Percentiles rank a stretch among this genome's conserved stretches.
phyloP scores from a whole-genome alignment of 495 filamentous ascomycete genomes.

The Stereocaulon alpinum region DNA sequence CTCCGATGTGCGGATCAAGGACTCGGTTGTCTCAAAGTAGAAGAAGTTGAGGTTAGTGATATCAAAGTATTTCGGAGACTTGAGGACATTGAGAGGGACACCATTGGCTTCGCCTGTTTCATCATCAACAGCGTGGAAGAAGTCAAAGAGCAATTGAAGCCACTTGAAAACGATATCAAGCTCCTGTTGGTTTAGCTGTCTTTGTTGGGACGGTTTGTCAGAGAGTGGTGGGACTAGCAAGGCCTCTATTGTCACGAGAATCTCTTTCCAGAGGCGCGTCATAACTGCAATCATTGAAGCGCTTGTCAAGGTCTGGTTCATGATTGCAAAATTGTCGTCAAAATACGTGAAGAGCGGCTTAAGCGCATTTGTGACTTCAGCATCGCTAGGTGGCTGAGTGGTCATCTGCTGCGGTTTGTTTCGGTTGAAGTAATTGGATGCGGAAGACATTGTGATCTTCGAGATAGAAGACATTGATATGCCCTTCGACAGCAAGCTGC shows the following conservation, averaged over 20 bases:
- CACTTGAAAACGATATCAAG: conserved; percentile 92
- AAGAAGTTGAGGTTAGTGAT: conserved; percentile 94
- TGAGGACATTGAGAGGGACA: conserved; percentile 81
- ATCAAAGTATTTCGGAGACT: conserved; percentile 96
- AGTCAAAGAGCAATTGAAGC: conserved; percentile 83
- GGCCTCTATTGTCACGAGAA: conserved; percentile 79
- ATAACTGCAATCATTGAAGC: conserved; percentile 95
- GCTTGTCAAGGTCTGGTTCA: conserved; percentile 90
- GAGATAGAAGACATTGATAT: conserved; percentile 59
- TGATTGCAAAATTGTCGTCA: conserved; percentile 97
- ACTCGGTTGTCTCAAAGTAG: conserved; percentile 89
- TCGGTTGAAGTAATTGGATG: conserved; percentile 69
- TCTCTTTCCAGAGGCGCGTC: conserved; percentile 97
- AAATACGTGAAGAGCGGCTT: conserved; percentile 93
- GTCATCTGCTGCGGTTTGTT: conserved; percentile 44
- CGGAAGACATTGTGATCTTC: conserved; percentile 47
- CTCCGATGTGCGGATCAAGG: conserved; percentile 84
- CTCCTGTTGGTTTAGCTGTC: conserved; percentile 77
- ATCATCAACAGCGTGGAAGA: conserved; percentile 90
- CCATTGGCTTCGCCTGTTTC: conserved; percentile 75
- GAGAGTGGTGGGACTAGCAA: conserved; percentile 90
- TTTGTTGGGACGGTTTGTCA: conserved; percentile 86
- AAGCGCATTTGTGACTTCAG: conserved; percentile 70
- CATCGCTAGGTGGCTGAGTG: conserved; percentile 47
- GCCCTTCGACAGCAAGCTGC: conserved; percentile 59